Percentiles rank a stretch among this genome's conserved stretches.
phyloP scores from a whole-genome alignment of 768 basidiomycete species.

The Xerocomellus intermedius region DNA sequence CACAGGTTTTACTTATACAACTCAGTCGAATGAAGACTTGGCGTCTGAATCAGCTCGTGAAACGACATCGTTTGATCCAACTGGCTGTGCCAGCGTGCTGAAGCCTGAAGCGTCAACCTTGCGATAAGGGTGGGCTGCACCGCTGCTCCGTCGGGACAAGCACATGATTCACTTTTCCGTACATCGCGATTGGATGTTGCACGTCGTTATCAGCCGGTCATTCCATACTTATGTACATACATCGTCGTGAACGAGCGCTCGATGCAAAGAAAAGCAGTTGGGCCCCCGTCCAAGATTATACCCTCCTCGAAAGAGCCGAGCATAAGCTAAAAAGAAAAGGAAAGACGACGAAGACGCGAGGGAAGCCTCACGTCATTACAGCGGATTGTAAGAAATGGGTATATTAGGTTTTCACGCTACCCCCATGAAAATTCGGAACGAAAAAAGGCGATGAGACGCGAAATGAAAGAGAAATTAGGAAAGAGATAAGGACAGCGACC shows the following conservation, averaged over 20 bases:
- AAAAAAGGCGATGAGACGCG: not conserved
- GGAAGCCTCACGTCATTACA: slow-evolving; percentile 16
- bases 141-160: not conserved
- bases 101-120: too few relatives aligned
- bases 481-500: slow-evolving; percentile 10
- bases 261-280: not conserved
- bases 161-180: not conserved
- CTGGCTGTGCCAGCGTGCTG: not conserved
- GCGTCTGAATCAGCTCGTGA: not conserved
- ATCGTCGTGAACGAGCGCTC: slow-evolving; percentile 9
- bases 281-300: slow-evolving; percentile 1
- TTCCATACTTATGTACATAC: slow-evolving; percentile 20
- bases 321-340: not conserved
- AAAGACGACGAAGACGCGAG: slow-evolving; percentile 1
- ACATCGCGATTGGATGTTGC: not conserved
- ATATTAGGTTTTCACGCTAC: slow-evolving; percentile 25
- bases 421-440: slow-evolving; percentile 6
- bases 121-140: not conserved
- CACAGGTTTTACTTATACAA: too few relatives aligned
- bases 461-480: not conserved
- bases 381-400: slow-evolving; percentile 23
- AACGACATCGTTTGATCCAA: not conserved
- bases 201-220: slow-evolving; percentile 3
- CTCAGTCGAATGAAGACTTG: too few relatives aligned
- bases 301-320: not conserved